Percentiles rank a stretch among this genome's conserved stretches.
Evolutionary conservation across 179 eudicot species (phyloP).

Genomic region (Pouteria campechiana): DNA sequence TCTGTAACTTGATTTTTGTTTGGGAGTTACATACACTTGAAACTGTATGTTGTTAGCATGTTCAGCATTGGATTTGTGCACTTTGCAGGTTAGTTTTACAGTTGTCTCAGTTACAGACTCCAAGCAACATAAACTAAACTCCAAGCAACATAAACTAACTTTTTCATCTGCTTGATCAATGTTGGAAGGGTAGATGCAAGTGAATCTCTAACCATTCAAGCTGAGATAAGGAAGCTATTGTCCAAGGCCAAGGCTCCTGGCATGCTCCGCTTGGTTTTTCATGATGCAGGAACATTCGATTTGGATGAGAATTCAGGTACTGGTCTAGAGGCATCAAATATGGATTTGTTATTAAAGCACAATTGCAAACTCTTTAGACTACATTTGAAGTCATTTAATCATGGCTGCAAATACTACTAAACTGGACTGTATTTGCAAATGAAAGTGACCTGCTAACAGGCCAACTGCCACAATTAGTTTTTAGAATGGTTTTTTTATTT

Average conservation of each 20-base stretch:
- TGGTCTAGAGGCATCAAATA: too few relatives aligned
- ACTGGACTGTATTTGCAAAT: too few relatives aligned
- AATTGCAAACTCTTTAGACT: too few relatives aligned
- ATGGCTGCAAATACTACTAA: too few relatives aligned
- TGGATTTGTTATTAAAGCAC: too few relatives aligned
- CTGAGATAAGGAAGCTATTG: conserved; percentile 64
- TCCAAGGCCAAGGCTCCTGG: conserved; percentile 90
- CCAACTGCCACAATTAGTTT: background rate
- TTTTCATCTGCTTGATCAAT: background rate
- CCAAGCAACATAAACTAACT: background rate
- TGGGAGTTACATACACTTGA: background rate
- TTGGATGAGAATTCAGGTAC: conserved; percentile 49
- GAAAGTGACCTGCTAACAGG: too few relatives aligned
- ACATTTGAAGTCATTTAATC: too few relatives aligned
- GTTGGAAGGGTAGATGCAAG: conserved; percentile 20
- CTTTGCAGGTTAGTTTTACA: background rate
- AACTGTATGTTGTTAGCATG: too few relatives aligned
- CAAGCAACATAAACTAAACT: background rate
- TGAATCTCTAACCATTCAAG: conserved; percentile 30
- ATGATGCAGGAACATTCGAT: conserved; percentile 95
- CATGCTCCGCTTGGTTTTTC: conserved; percentile 89
- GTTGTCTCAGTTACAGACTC: background rate
- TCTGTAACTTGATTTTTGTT: background rate
- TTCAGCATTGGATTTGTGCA: too few relatives aligned
- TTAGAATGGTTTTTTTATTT: background rate